Evolutionary conservation across 2,329 filamentous ascomycete genomes (phyloP), one percentile per base, ranked within the genome.

Genomic region (Verticillium klebahnii): DNA sequence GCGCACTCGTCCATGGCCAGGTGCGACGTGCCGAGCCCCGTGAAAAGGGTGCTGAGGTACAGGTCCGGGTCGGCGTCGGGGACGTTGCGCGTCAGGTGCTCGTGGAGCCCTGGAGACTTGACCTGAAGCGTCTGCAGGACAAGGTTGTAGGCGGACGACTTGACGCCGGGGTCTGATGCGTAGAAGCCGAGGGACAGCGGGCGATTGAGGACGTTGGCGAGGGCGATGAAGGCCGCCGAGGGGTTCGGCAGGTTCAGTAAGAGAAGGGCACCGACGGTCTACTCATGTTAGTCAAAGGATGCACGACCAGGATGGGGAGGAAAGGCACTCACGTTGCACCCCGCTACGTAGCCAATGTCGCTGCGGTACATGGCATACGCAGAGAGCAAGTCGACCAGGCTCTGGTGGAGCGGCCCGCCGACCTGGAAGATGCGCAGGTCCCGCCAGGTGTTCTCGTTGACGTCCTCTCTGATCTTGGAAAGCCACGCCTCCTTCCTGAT

Each of bases 301-400:
- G 39, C 34, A 58, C 57, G 62, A 3, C 19, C 19, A 14, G 52
- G 3, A 55, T 25, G 23, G 17, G 23, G 54, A 58, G n/a, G 54
- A 6, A 6, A 29, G 61, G 23, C 36, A 81, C 89, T 81, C 74
- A 91, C 88, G 71, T 92, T 90, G 67, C 89, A 90, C 60, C 90
- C 90, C 64, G 83, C 82, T 62, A 91, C 83, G 69, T 92, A 93
- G 65, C 91, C 90, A 69, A 94, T 89, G 71, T 95, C 91, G 67
- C 87, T 89, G 64, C 91, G 84, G 74, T 95, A 95, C 85, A 92
- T 90, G 60, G 88, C 82, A 74, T 94, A 94, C 7, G 91, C 92
- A 69, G 87, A 87, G 63, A 94, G 80, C 11, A 95, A 85, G 70
- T 94, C 87, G 19, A 89, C 78, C 34, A 95, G 78, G 40, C 83